These are phyloP conservation scores for Beta lomatogona DNA, from an alignment of 179 eudicot genomes.

Conservation along the genomic window DNA sequence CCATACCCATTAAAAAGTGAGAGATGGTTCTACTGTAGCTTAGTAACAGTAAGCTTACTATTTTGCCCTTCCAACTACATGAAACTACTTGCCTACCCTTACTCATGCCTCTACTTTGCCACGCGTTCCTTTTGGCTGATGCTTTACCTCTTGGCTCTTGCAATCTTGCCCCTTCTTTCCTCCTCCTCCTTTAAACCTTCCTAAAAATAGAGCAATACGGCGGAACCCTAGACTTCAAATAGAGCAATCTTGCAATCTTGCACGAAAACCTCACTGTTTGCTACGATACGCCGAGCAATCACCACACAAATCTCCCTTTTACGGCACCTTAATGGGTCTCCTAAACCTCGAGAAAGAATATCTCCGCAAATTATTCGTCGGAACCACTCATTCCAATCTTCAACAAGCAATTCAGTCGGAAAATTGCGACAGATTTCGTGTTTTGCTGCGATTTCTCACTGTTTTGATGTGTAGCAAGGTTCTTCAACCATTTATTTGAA, in stretches of 20 bases:
- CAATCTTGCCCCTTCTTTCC: no score
- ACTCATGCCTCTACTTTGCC: no score
- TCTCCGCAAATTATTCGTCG: conserved; percentile 58
- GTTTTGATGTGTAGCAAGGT: conserved; percentile 99
- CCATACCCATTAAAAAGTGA: no score
- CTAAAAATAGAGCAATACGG: no score
- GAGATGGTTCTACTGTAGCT: no score
- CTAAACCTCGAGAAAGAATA: conserved; percentile 92
- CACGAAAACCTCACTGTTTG: conserved; percentile 26
- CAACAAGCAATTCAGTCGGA: conserved; percentile 79
- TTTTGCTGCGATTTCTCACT: conserved; percentile 77
- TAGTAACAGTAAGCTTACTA: no score
- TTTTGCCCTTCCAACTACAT: no score
- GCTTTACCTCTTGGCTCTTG: no score
- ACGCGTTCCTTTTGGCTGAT: no score
- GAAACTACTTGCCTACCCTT: no score
- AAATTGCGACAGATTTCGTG: conserved; percentile 76
- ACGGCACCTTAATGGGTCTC: conserved; percentile 93
- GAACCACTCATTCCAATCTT: conserved; percentile 54
- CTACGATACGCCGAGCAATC: conserved; percentile 88
- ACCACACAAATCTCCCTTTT: conserved; percentile 94
- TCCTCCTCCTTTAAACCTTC: no score
- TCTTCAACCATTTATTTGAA: no score
- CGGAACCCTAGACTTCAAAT: conserved; percentile 61
- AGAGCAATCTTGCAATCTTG: conserved; percentile 80